Conservation (phyloP, 1,139 yeast species). For the Geotrichum histeridarum region DNA sequence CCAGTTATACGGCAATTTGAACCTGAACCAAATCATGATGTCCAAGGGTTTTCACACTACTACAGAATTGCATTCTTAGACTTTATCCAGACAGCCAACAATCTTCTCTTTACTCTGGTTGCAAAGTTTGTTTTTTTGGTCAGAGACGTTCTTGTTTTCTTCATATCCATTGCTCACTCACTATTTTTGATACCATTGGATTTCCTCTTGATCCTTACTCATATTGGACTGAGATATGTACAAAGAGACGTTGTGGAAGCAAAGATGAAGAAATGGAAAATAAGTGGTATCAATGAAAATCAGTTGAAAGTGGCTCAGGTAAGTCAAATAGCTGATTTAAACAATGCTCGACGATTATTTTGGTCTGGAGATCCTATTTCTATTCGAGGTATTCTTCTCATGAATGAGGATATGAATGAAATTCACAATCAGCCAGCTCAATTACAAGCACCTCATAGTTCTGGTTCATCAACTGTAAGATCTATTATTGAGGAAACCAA, state of each 20-base stretch:
- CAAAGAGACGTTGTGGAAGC: not conserved
- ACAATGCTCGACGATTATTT: not conserved
- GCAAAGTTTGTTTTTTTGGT: not conserved
- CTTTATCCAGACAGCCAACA: not conserved
- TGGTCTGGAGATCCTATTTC: constrained; percentile 6
- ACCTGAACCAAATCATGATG: too few relatives aligned
- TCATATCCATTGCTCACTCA: not conserved
- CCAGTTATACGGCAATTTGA: too few relatives aligned
- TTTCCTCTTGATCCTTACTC: constrained; percentile 1
- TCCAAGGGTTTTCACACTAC: not conserved
- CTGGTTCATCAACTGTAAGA: too few relatives aligned
- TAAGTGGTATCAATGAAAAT: not conserved
- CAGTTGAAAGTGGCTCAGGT: not conserved
- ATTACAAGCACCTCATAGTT: not conserved
- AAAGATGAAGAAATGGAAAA: constrained; percentile 3
- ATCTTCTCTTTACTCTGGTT: not conserved
- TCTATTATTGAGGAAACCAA: too few relatives aligned
- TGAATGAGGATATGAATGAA: not conserved
- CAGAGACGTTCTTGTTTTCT: not conserved
- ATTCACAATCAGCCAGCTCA: not conserved
- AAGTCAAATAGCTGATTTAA: not conserved
- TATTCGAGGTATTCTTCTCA: not conserved
- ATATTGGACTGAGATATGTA: not conserved
- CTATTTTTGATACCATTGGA: not conserved
- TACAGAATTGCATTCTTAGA: constrained; percentile 1